phyloP scores from a whole-genome alignment of 495 filamentous ascomycete species.

The Clohesyomyces aquaticus region DNA sequence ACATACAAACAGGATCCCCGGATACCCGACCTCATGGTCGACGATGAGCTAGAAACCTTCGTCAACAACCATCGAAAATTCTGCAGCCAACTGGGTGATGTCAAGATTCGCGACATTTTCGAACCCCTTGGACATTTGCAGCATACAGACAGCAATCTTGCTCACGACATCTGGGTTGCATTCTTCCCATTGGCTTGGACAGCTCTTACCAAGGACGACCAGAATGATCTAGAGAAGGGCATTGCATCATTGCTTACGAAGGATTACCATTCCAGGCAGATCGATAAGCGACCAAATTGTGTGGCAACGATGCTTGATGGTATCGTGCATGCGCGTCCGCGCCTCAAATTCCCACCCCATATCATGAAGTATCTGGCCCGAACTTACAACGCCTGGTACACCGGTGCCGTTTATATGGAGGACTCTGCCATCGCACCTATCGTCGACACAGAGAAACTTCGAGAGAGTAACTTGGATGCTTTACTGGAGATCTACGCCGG shows the following conservation, averaged over 20 bases:
- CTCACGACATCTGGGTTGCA: constrained; percentile 85
- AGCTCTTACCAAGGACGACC: constrained; percentile 80
- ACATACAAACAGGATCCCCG: constrained; percentile 72
- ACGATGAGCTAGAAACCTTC: constrained; percentile 79
- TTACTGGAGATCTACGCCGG: constrained; percentile 86
- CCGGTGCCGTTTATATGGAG: constrained; percentile 80
- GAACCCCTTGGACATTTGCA: constrained; percentile 94
- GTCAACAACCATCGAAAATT: constrained; percentile 81
- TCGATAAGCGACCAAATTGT: constrained; percentile 93
- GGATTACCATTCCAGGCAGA: constrained; percentile 90
- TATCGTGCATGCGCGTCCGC: constrained; percentile 75
- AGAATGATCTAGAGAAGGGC: constrained; percentile 86
- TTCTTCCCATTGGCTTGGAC: constrained; percentile 95
- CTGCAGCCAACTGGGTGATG: constrained; percentile 75
- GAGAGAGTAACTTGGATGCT: constrained; percentile 94
- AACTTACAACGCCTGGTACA: constrained; percentile 96
- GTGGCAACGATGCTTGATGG: constrained; percentile 88
- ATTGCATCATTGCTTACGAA: constrained; percentile 85
- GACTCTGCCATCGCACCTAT: constrained; percentile 79
- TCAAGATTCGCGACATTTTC: constrained; percentile 82
- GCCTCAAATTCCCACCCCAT: constrained; percentile 90
- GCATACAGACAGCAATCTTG: constrained; percentile 77
- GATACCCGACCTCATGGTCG: constrained; percentile 71
- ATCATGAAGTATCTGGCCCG: constrained; percentile 90
- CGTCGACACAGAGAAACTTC: constrained; percentile 77